Base-by-base conservation (phyloP, 371 early-diverging fungal genomes). In the Zopfochytrium polystomum region DNA sequence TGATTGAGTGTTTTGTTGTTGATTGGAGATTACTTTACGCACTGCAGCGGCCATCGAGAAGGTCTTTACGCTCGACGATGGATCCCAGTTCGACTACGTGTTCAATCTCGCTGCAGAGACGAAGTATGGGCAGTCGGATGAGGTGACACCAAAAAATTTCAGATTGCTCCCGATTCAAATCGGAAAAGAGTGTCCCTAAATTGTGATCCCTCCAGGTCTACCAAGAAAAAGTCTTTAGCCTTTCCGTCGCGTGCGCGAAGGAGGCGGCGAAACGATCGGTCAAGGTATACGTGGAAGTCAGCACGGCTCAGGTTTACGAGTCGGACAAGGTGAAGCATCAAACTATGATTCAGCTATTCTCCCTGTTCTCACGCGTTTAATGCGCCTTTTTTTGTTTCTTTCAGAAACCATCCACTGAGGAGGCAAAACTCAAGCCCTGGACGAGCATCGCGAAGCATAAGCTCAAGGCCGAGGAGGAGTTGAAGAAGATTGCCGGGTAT, bases 51-150 rank as follows among this genome's bases (percentile, higher is more conserved):
- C 87, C 27, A 79, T 89, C 31, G 85, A 83, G 53, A 84, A 83
- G 63, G 85, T 84, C 34, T 92, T 90, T 64, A 77, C 81, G 3
- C 77, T 80, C 44, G 80, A 80, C 7, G 88, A 89, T 56, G 85
- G 83, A 18, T 66, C 52, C 20, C n/a, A 77, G 74, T 62, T 90
- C 80, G 93, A 95, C 71, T 88, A 83, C 61, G 94, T 94, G 1
- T 85, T 93, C 75, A 92, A 95, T 73, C 81, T 90, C 66, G 94
- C 93, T 6, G 87, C 87, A 18, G 96, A 95, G 73, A 90, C 89
- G 33, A 93, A 92, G 68, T 93, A 90, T 71, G 89, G 90, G 0
- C 93, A 90, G 70, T 76, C 86, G 0, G 81, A 88, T 25, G 87
- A 85, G 67, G 91, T 88, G 71, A 29, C 65, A 66, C 0, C 18